These are phyloP conservation scores for Cinnamomum chago DNA, from an alignment of 164 flowering plant species.

Conservation along the genomic window DNA sequence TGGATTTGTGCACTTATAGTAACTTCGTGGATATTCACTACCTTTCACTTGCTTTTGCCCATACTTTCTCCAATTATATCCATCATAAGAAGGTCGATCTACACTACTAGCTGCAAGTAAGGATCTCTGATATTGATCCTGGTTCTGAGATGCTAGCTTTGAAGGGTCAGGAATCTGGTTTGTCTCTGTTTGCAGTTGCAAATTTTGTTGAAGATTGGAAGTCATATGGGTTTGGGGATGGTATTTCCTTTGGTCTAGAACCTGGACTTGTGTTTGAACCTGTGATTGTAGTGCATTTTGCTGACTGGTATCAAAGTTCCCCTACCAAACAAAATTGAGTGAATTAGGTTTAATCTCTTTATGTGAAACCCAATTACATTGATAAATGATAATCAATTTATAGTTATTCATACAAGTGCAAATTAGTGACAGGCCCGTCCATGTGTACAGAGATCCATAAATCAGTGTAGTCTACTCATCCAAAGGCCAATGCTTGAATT, in stretches of 20 bases:
- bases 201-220: constrained; percentile 27
- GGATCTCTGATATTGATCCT: constrained; percentile 38
- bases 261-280: constrained; percentile 30
- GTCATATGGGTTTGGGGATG: constrained; percentile 20
- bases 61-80: constrained; percentile 95
- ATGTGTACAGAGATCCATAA: not conserved
- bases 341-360: not conserved
- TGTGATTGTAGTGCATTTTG: constrained; percentile 24
- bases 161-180: constrained; percentile 25
- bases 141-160: constrained; percentile 24
- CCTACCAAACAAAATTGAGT: constrained; percentile 36
- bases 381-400: not conserved
- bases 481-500: no score
- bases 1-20: constrained; percentile 88
- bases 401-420: not conserved
- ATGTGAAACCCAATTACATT: not conserved
- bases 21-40: constrained; percentile 87
- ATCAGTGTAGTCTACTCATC: not conserved
- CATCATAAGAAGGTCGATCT: constrained; percentile 70
- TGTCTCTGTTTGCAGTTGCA: constrained; percentile 25
- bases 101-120: constrained; percentile 29
- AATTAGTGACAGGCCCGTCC: not conserved
- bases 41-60: constrained; percentile 99
- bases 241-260: constrained; percentile 24
- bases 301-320: constrained; percentile 24